phyloP scores from a whole-genome alignment of 2,329 filamentous ascomycete genomes.

The Fusarium guadeloupense region DNA sequence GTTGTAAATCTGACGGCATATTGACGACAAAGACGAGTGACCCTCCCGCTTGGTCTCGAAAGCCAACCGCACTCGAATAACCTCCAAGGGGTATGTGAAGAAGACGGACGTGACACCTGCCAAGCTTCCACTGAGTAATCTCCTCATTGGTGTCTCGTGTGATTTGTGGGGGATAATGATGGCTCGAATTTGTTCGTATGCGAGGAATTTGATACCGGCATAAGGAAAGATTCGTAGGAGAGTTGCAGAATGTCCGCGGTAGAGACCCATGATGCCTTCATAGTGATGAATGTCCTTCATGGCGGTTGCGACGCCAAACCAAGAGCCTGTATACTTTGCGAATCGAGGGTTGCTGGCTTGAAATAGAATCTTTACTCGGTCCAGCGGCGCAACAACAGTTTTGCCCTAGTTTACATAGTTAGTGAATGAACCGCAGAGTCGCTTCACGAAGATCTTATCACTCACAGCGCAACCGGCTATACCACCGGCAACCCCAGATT shows the following conservation, averaged over 20 bases:
- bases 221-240: slow-evolving; percentile 96
- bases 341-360: slow-evolving; percentile 95
- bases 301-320: slow-evolving; percentile 83
- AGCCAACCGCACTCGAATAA: slow-evolving; percentile 89
- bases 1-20: slow-evolving; percentile 86
- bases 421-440: background rate
- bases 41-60: slow-evolving; percentile 87
- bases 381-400: slow-evolving; percentile 92
- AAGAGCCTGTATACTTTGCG: slow-evolving; percentile 89
- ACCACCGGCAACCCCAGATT: slow-evolving; percentile 87
- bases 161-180: slow-evolving; percentile 74
- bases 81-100: slow-evolving; percentile 93
- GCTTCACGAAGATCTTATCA: slow-evolving; percentile 26
- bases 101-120: slow-evolving; percentile 93
- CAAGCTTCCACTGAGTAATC: slow-evolving; percentile 76
- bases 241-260: slow-evolving; percentile 93
- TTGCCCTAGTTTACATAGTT: slow-evolving; percentile 72
- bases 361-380: slow-evolving; percentile 98
- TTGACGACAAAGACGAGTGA: slow-evolving; percentile 75
- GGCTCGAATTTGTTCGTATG: slow-evolving; percentile 94
- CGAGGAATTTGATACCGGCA: slow-evolving; percentile 96
- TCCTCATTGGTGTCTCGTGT: slow-evolving; percentile 82
- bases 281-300: slow-evolving; percentile 82
- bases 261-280: slow-evolving; percentile 81
- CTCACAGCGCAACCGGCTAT: slow-evolving; percentile 90